A percentile compares a stretch with the other conserved stretches of the same genome.
phyloP scores from a whole-genome alignment of 176 grass and related monocot species.

The Lolium multiflorum region DNA sequence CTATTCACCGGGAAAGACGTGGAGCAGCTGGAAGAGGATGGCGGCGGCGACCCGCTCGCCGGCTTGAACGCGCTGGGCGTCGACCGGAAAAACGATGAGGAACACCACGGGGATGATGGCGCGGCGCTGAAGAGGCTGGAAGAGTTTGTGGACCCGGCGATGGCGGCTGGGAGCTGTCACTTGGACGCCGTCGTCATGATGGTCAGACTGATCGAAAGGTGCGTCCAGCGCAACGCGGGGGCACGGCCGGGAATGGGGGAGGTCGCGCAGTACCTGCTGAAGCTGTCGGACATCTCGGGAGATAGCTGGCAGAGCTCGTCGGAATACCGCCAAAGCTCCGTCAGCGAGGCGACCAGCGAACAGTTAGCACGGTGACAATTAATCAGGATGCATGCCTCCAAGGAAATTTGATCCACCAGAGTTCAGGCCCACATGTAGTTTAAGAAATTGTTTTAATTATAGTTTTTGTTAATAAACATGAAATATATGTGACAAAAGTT shows the following conservation, averaged over 20 bases:
- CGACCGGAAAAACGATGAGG: background rate
- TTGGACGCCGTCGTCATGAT: constrained; percentile 45
- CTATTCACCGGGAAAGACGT: constrained; percentile 67
- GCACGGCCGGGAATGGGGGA: constrained; percentile 60
- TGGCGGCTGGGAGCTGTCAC: constrained; percentile 49
- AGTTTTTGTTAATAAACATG: too few species aligned
- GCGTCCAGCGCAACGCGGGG: constrained; percentile 39
- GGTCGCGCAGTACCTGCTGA: constrained; percentile 54
- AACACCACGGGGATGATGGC: background rate
- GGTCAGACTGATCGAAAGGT: constrained; percentile 63
- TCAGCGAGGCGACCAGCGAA: constrained; percentile 22
- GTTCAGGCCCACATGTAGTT: too few species aligned
- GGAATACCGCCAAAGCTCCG: constrained; percentile 43
- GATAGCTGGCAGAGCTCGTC: constrained; percentile 40
- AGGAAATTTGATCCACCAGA: too few species aligned
- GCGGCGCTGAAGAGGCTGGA: constrained; percentile 41
- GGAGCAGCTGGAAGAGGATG: constrained; percentile 41
- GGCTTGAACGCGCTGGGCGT: background rate
- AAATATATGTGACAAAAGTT: too few species aligned
- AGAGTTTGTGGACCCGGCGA: constrained; percentile 64
- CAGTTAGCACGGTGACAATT: constrained; percentile 14
- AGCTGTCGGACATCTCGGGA: constrained; percentile 46
- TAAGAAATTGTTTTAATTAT: too few species aligned
- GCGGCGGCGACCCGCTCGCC: constrained; percentile 11
- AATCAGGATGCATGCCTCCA: too few species aligned